Conservation (phyloP, 331 rosid genomes). For the Malus hybrid region DNA sequence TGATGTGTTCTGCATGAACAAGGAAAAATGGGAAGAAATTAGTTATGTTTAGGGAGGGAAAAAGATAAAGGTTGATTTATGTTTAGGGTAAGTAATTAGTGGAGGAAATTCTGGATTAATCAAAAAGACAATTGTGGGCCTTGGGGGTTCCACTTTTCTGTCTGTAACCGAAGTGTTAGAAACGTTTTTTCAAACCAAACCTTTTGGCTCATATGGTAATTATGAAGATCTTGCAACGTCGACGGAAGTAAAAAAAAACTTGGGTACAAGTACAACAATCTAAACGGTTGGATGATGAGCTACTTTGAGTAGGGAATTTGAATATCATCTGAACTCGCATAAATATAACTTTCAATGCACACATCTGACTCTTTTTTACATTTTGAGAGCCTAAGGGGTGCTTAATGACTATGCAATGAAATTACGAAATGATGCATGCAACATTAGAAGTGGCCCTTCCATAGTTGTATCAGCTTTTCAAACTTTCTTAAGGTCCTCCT, state of each 20-base stretch:
- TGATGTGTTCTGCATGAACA: constrained; percentile 16
- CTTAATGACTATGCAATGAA: constrained; percentile 33
- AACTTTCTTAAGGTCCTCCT: background rate
- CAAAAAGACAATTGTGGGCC: constrained; percentile 17
- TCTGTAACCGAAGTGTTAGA: constrained; percentile 10
- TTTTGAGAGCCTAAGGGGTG: background rate
- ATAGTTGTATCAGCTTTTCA: constrained; percentile 33
- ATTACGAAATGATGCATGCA: constrained; percentile 36
- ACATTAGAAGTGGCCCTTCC: constrained; percentile 27
- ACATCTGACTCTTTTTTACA: no score
- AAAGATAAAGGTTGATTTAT: background rate
- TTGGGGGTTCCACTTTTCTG: constrained; percentile 30
- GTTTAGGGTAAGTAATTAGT: constrained; percentile 16
- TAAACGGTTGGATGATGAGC: background rate
- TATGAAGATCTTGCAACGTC: constrained; percentile 30
- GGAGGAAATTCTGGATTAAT: constrained; percentile 37
- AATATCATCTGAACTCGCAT: no score
- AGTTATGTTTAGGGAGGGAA: background rate
- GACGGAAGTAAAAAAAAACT: constrained; percentile 14
- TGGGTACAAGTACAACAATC: background rate
- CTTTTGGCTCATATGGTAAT: constrained; percentile 44
- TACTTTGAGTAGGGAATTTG: no score
- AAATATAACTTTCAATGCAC: background rate
- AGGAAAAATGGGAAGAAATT: background rate
- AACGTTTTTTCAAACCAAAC: constrained; percentile 33